Percentiles rank a stretch among this genome's conserved stretches.
phyloP scores from a whole-genome alignment of 2,329 filamentous ascomycete genomes.

The Plectosphaerella plurivora region DNA sequence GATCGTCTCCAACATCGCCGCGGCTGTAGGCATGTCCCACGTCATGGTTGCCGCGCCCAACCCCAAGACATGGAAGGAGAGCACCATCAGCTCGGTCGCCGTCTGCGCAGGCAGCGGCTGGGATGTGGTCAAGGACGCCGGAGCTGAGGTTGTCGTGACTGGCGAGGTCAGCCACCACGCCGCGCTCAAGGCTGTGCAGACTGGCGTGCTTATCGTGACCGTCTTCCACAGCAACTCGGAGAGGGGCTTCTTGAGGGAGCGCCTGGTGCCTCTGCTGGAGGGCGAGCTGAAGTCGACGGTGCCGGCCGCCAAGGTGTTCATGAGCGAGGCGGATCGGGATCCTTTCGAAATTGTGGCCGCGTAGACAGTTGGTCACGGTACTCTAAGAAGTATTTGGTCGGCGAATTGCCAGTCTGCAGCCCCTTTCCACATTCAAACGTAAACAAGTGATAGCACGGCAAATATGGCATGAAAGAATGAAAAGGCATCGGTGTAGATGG shows the following conservation, averaged over 20 bases:
- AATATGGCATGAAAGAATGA: neutral
- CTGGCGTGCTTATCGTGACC: constrained; percentile 75
- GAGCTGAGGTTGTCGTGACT: constrained; percentile 80
- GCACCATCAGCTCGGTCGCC: constrained; percentile 61
- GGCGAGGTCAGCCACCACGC: constrained; percentile 94
- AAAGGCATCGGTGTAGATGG: neutral
- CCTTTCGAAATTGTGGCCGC: constrained; percentile 66
- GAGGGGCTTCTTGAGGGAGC: constrained; percentile 70
- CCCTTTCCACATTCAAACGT: neutral
- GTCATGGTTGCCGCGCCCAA: constrained; percentile 50
- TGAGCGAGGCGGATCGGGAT: constrained; percentile 80
- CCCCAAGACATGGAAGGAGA: constrained; percentile 30
- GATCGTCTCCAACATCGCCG: constrained; percentile 53
- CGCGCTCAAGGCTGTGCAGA: constrained; percentile 79
- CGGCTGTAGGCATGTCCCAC: constrained; percentile 60
- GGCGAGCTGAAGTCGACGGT: constrained; percentile 48
- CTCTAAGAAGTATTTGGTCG: neutral
- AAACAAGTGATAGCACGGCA: neutral
- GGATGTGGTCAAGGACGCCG: constrained; percentile 63
- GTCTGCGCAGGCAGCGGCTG: constrained; percentile 89
- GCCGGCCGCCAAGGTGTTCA: constrained; percentile 55
- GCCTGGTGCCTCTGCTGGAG: constrained; percentile 64
- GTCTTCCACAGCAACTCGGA: constrained; percentile 95
- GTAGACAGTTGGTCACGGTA: neutral
- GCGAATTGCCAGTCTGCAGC: too few species aligned